Percentiles rank a stretch among this genome's conserved stretches.
Evolutionary conservation across 2,329 filamentous ascomycete species (phyloP).

Genomic region (Teratosphaeria destructans): DNA sequence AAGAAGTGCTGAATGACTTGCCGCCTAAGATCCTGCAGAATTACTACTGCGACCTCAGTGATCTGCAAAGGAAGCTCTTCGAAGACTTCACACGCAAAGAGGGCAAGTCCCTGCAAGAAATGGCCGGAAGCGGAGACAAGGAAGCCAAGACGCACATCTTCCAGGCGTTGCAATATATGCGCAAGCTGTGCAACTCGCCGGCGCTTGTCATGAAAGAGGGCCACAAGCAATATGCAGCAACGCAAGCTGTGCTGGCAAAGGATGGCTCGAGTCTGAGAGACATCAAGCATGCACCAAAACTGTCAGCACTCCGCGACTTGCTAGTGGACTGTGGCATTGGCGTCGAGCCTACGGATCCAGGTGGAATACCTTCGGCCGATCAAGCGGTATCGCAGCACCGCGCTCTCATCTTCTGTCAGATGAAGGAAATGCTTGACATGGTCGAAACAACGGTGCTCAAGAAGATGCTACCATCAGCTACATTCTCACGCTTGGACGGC

Average conservation of each 20-base stretch:
- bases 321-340: slow-evolving; percentile 99
- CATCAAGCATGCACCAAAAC: slow-evolving; percentile 79
- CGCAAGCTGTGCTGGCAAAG: slow-evolving; percentile 67
- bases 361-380: slow-evolving; percentile 45
- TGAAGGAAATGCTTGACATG: slow-evolving; percentile 99
- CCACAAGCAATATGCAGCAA: slow-evolving; percentile 81
- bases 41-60: slow-evolving; percentile 96
- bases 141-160: slow-evolving; percentile 97
- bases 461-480: slow-evolving; percentile 82
- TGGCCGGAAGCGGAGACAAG: slow-evolving; percentile 76
- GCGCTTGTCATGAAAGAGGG: slow-evolving; percentile 92
- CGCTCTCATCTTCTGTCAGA: slow-evolving; percentile 94
- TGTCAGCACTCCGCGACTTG: slow-evolving; percentile 79
- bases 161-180: slow-evolving; percentile 98
- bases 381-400: slow-evolving; percentile 92
- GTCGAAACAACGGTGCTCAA: slow-evolving; percentile 89
- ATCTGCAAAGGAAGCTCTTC: slow-evolving; percentile 88
- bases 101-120: slow-evolving; percentile 73
- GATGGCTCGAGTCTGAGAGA: slow-evolving; percentile 78
- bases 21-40: slow-evolving; percentile 98
- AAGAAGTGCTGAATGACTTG: slow-evolving; percentile 91
- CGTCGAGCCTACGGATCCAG: slow-evolving; percentile 45
- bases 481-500: slow-evolving; percentile 88
- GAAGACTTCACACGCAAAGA: slow-evolving; percentile 95
- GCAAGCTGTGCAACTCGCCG: slow-evolving; percentile 95